phyloP scores from a whole-genome alignment of 805 yeast species.

The Ogataea dorogensis region DNA sequence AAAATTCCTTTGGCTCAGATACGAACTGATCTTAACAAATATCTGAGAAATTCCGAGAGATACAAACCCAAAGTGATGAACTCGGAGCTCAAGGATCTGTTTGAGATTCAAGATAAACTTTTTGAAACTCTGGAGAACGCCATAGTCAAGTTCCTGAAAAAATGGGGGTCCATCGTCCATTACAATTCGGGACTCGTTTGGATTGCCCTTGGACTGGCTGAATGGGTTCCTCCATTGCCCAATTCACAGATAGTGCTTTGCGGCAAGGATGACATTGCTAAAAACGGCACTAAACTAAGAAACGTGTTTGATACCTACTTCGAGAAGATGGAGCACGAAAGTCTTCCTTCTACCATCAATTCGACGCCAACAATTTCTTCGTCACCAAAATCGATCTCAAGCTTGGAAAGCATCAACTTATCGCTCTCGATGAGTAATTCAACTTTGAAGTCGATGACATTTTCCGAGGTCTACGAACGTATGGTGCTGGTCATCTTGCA shows the following conservation, averaged over 20 bases:
- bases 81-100: slow-evolving; percentile 34
- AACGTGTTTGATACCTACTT: slow-evolving; percentile 34
- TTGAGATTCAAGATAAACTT: slow-evolving; percentile 50
- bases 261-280: slow-evolving; percentile 48
- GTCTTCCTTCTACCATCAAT: slow-evolving; percentile 22
- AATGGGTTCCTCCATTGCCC: slow-evolving; percentile 75
- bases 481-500: slow-evolving; percentile 72
- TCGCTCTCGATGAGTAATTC: slow-evolving; percentile 15
- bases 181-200: slow-evolving; percentile 84
- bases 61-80: slow-evolving; percentile 33
- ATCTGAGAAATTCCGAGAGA: slow-evolving; percentile 46
- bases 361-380: slow-evolving; percentile 25
- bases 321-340: slow-evolving; percentile 28
- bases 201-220: slow-evolving; percentile 86
- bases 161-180: slow-evolving; percentile 76
- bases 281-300: slow-evolving; percentile 37
- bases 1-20: slow-evolving; percentile 38
- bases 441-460: slow-evolving; percentile 44
- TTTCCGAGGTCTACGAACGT: slow-evolving; percentile 72
- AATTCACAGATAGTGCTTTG: slow-evolving; percentile 53
- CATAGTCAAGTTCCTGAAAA: slow-evolving; percentile 59
- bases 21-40: slow-evolving; percentile 57
- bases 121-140: slow-evolving; percentile 57
- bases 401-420: slow-evolving; percentile 23
- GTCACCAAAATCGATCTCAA: slow-evolving; percentile 29